Conservation (phyloP, 2,329 filamentous ascomycete species). For the Chalaropsis thielavioides region DNA sequence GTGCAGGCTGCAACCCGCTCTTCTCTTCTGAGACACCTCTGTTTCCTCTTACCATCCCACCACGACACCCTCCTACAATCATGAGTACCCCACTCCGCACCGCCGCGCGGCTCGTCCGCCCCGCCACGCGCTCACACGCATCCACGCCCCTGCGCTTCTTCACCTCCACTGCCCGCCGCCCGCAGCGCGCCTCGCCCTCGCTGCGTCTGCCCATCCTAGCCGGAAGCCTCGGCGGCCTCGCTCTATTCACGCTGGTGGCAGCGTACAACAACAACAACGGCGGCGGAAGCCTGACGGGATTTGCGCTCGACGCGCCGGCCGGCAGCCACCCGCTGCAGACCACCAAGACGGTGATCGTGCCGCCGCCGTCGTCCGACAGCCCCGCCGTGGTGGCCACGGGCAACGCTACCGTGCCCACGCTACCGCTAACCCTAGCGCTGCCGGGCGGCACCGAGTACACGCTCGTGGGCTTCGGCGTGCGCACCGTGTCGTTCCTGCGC, state of each 20-base stretch:
- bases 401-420: constrained; percentile 62
- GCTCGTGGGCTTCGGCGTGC: constrained; percentile 71
- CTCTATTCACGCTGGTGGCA: not conserved
- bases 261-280: not conserved
- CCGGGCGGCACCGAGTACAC: constrained; percentile 55
- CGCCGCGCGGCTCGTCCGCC: constrained; percentile 8
- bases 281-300: not conserved
- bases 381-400: constrained; percentile 41
- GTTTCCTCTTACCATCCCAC: not conserved
- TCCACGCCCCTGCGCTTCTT: constrained; percentile 6
- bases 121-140: not conserved
- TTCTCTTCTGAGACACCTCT: not conserved
- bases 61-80: not conserved
- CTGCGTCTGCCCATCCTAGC: not conserved
- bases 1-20: not conserved
- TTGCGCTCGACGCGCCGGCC: constrained; percentile 10
- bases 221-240: not conserved
- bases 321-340: constrained; percentile 14
- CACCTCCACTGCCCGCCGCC: constrained; percentile 3
- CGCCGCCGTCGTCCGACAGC: not conserved
- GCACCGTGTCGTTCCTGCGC: constrained; percentile 75
- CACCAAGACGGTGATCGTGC: constrained; percentile 9
- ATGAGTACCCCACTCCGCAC: constrained; percentile 12
- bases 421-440: constrained; percentile 58
- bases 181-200: not conserved